Percentiles rank a stretch among this genome's conserved stretches.
Conservation (phyloP, 495 filamentous ascomycete species). For the Delitschia confertaspora region DNA sequence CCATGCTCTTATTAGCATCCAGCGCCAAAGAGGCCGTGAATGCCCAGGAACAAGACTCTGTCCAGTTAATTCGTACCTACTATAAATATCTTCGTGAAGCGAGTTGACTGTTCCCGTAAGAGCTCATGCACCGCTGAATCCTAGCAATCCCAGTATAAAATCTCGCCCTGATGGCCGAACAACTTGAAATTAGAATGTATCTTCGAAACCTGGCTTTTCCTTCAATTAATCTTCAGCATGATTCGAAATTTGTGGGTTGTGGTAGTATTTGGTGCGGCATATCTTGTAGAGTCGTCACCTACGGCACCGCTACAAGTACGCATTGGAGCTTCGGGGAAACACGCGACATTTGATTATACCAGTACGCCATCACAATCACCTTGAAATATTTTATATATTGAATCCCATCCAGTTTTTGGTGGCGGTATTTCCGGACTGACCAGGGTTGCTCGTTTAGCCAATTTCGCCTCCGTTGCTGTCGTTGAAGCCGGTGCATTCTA, state of each 20-base stretch:
- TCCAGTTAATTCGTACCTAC: neutral
- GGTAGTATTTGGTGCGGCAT: neutral
- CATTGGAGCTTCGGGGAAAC: neutral
- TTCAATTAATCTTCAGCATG: neutral
- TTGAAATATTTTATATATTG: neutral
- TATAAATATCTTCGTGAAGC: neutral
- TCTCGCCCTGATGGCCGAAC: neutral
- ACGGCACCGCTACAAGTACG: conserved; percentile 1
- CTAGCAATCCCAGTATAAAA: neutral
- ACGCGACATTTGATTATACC: conserved; percentile 34
- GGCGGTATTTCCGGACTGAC: conserved; percentile 47
- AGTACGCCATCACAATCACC: conserved; percentile 10
- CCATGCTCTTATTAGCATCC: neutral
- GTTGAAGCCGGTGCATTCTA: conserved; percentile 53
- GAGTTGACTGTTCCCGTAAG: neutral
- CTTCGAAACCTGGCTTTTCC: neutral
- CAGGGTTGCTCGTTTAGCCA: conserved; percentile 43
- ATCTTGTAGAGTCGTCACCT: neutral
- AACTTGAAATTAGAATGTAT: too few species aligned
- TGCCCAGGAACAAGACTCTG: neutral
- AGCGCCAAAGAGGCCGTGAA: neutral
- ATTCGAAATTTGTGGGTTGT: neutral
- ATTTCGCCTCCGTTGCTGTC: conserved; percentile 38
- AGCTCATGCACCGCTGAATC: neutral
- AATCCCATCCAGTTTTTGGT: conserved; percentile 38